Base-by-base conservation (phyloP, 495 filamentous ascomycete species). In the Corynascus novoguineensis region DNA sequence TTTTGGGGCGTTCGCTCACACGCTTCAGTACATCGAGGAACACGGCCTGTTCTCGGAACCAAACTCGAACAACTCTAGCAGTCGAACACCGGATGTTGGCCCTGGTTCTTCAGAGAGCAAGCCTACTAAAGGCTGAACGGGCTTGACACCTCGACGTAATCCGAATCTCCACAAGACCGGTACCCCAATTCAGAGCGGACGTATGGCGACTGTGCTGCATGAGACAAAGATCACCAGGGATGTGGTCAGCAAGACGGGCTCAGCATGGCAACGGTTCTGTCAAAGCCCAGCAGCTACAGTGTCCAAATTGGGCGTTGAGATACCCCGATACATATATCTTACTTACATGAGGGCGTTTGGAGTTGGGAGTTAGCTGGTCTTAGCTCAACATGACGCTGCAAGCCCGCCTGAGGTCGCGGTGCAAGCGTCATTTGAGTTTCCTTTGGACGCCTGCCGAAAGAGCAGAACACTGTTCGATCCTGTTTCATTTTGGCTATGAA, bases 1-100 rank as follows among this genome's bases (percentile, higher is more conserved):
- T 25, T 22, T n/a, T n/a, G n/a, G 19, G 35, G 4, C 19, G 59
- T 32, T 49, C 64, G 64, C 22, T 67, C 61, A 54, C 87, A 83
- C 57, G 62, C 86, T 19, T 32, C 73, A 86, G 51, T 95, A 95
- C 60, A 90, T 95, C 64, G 81, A 89, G 50, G 76, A 88, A 57
- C 75, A 92, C 62, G 78, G 73, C 25, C 76, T 95, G 9, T 95
- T 90, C 64, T 76, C 80, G 41, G 87, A 92, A 28, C 52, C 4
- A 67, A 74, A 61, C 69, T 60, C 27, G 71, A 75, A 42, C 59
- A 67, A 14, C 10, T 50, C 48, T 4, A 75, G 71, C 53, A 60
- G 62, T 40, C 40, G 47, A 28, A 56, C 58, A 28, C 44, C 54
- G 17, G 48, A 57, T 17, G 24, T 42, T 21, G 24, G 12, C 3